phyloP scores from a whole-genome alignment of 768 basidiomycete genomes.

The Suillus ampliporus region DNA sequence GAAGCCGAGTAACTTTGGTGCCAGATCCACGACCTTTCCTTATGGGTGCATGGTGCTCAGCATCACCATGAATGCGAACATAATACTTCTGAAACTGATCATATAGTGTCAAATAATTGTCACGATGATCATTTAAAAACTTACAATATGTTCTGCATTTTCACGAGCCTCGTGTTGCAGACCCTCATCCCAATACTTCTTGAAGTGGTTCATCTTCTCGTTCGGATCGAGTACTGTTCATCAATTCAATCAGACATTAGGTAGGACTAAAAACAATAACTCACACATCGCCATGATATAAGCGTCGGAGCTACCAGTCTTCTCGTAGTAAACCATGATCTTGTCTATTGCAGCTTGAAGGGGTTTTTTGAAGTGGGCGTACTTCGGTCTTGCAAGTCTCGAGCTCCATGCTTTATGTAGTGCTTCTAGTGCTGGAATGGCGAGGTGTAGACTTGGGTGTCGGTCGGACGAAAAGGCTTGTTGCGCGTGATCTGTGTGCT shows the following conservation, averaged over 20 bases:
- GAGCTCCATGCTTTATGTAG: slow-evolving; percentile 34
- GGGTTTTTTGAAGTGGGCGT: slow-evolving; percentile 24
- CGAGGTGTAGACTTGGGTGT: slow-evolving; percentile 31
- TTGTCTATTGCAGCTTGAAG: slow-evolving; percentile 37
- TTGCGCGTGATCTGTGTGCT: slow-evolving; percentile 38
- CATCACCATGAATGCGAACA: neutral
- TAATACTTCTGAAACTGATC: slow-evolving; percentile 22
- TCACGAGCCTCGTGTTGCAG: slow-evolving; percentile 21
- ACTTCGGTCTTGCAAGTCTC: slow-evolving; percentile 14
- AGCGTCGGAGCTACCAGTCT: slow-evolving; percentile 36
- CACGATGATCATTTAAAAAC: neutral
- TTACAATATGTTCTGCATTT: slow-evolving; percentile 23
- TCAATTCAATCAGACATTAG: too few relatives aligned
- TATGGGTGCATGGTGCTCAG: neutral
- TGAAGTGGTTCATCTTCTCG: slow-evolving; percentile 30
- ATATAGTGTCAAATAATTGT: neutral
- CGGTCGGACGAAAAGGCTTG: slow-evolving; percentile 37
- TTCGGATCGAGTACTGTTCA: slow-evolving; percentile 30
- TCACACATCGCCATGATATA: slow-evolving; percentile 41
- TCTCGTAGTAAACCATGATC: slow-evolving; percentile 41
- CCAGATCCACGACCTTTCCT: neutral
- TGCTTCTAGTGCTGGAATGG: slow-evolving; percentile 34
- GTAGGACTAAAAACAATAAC: neutral
- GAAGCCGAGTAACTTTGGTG: neutral
- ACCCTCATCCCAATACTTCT: slow-evolving; percentile 30